Base-by-base conservation (phyloP, 1,284 basidiomycete species). In the Pseudomicrostroma phylloplanum region DNA sequence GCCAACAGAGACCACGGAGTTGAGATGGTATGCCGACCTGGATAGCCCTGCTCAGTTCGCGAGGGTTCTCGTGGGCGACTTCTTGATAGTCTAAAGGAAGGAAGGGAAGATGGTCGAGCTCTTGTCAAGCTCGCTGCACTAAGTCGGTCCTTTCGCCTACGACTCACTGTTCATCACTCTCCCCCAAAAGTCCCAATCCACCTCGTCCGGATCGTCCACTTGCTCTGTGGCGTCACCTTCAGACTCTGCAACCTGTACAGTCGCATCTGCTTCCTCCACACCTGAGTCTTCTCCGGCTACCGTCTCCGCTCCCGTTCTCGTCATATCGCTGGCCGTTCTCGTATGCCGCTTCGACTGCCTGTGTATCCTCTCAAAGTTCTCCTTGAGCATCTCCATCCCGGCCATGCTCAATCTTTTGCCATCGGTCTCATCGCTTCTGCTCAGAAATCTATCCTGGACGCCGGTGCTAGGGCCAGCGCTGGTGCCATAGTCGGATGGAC, bases 1-100 rank as follows among this genome's bases (percentile, higher is more conserved):
- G 94, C 94, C 94, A 98, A 81, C 96, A 88, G 87, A 96, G 93
- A 23, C 93, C 93, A 55, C 93, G 86, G 46, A 92, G 80, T 0
- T 88, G 85, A 42, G 86, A 83, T 0, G 93, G 96, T 40, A 99
- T 92, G 1, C 94, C 94, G 61, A 84, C 85, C 73, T 96, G 92
- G 63, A 99, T 98, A 0, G 92, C 94, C 68, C 84, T 84, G 6
- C 90, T 90, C 19, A 99, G 83, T 63, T 89, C 85, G 0, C 69
- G 64, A 0, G 77, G 77, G 15, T 68, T 66, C 1, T 63, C 71
- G 68, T 90, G 87, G 1, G 93, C 80, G 62, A 78, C 65, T 15
- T 59, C 55, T 57, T 71, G 61, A 58, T 71, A 65, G 67, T 70
- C 81, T 2, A 92, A 92, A 60, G 91, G 92, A 1, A 81, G 82